phyloP scores from a whole-genome alignment of 495 filamentous ascomycete species.

The Aspergillus steynii region DNA sequence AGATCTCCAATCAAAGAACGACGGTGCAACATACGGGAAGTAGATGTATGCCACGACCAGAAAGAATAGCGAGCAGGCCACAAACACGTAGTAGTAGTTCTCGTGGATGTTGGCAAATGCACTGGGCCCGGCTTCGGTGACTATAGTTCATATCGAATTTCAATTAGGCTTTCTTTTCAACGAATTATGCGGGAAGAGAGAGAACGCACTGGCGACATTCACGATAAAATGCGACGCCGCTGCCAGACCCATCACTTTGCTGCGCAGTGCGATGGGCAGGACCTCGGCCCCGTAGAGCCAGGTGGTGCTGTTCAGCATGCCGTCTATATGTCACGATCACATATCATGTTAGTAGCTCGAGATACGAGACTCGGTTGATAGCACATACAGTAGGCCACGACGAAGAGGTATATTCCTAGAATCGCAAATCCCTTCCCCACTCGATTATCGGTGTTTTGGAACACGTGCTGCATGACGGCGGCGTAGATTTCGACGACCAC shows the following conservation, averaged over 20 bases:
- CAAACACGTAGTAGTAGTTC: slow-evolving; percentile 64
- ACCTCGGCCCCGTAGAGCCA: slow-evolving; percentile 64
- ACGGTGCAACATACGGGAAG: slow-evolving; percentile 46
- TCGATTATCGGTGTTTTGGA: slow-evolving; percentile 54
- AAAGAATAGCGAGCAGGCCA: slow-evolving; percentile 52
- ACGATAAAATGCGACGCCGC: slow-evolving; percentile 59
- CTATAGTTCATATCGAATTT: slow-evolving; percentile 14
- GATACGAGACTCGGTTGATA: not conserved
- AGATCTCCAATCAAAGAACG: not conserved
- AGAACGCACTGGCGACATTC: slow-evolving; percentile 51
- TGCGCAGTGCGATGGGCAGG: slow-evolving; percentile 55
- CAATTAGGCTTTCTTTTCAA: slow-evolving; percentile 4
- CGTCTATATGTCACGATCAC: slow-evolving; percentile 37
- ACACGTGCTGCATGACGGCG: slow-evolving; percentile 57
- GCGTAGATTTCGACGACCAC: slow-evolving; percentile 59
- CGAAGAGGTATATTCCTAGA: slow-evolving; percentile 60
- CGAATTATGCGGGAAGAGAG: not conserved
- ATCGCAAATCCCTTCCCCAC: slow-evolving; percentile 63
- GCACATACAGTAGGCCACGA: slow-evolving; percentile 52
- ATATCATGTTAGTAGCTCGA: slow-evolving; percentile 1
- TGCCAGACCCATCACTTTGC: slow-evolving; percentile 60
- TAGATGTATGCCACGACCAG: slow-evolving; percentile 52
- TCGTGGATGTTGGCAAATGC: slow-evolving; percentile 59
- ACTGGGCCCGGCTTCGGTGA: slow-evolving; percentile 59
- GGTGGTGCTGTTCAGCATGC: slow-evolving; percentile 59